Base-by-base conservation (phyloP, 2,329 filamentous ascomycete genomes). In the Blumeria hordei region DNA sequence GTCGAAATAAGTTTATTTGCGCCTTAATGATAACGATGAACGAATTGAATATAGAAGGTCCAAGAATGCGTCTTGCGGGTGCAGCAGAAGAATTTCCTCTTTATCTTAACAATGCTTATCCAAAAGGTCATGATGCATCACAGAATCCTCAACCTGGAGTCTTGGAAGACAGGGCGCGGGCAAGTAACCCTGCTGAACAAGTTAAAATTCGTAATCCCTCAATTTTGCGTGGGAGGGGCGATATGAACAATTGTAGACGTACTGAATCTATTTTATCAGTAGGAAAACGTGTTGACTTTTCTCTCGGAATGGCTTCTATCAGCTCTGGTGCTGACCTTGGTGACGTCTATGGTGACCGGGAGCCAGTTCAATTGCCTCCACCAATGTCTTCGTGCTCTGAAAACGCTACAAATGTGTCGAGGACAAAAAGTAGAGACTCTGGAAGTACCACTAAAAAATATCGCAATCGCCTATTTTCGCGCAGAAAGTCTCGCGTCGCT, bases 1-100 rank as follows among this genome's bases (percentile, higher is more conserved):
- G 90, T 16, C 85, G 92, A 63, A 95, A 95, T 73, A 92, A 88
- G 65, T 94, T 96, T 68, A 88, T 93, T 60, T 88, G 84, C 59
- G 87, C 92, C 58, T 72, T 96, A 63, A 94, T 94, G 83, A 73
- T 84, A 39, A 79, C 85, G 55, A 88, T 95, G 72, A 58, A 63
- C 36, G 63, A 65, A 50, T 55, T 66, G 32, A 64, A 63, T 9
- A 65, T 66, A 18, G 64, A 66, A 61, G 65, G 64, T 28, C 65
- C 65, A 56, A 60, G 65, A 41, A 63, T 63, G 60, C 61, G 60
- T 47, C 59, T 64, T 47, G 61, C 64, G 11, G 65, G 65, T 53
- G 63, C 61, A 43, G 57, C 60, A 3, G 53, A 59, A 36, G 57
- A 65, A 37, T 62, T 60, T 51, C 64, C 64, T 4, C 58, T 66